Evolutionary conservation across 768 basidiomycete genomes (phyloP).

Genomic region (Astraeus odoratus): DNA sequence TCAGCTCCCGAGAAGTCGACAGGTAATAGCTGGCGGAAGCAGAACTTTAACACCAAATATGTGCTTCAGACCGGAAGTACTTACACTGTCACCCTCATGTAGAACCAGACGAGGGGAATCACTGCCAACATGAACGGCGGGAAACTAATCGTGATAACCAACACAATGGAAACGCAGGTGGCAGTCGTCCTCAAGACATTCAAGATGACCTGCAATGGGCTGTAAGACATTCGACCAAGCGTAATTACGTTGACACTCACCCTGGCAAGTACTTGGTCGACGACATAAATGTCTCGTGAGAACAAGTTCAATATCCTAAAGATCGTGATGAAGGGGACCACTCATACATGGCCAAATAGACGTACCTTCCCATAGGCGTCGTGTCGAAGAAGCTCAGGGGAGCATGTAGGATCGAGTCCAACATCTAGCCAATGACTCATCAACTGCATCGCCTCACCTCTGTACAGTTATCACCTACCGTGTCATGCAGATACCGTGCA

Average conservation of each 20-base stretch:
- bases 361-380: slow-evolving; percentile 78
- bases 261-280: slow-evolving; percentile 77
- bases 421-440: slow-evolving; percentile 45
- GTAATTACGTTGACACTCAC: slow-evolving; percentile 23
- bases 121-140: slow-evolving; percentile 75
- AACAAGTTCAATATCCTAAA: slow-evolving; percentile 82
- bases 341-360: not conserved
- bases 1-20: slow-evolving; percentile 78
- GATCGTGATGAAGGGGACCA: not conserved
- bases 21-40: slow-evolving; percentile 90
- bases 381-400: slow-evolving; percentile 86
- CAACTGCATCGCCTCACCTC: not conserved
- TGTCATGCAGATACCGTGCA: slow-evolving; percentile 69
- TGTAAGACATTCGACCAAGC: not conserved
- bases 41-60: too few relatives aligned
- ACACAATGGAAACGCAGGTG: slow-evolving; percentile 49
- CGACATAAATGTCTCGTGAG: slow-evolving; percentile 79
- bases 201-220: slow-evolving; percentile 44
- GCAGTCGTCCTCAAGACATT: slow-evolving; percentile 61
- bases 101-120: slow-evolving; percentile 73
- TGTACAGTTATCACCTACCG: slow-evolving; percentile 37
- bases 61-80: too few relatives aligned
- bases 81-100: slow-evolving; percentile 73
- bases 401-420: slow-evolving; percentile 71
- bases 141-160: slow-evolving; percentile 76